phyloP scores from a whole-genome alignment of 495 filamentous ascomycete genomes.

The Tuber aestivum region DNA sequence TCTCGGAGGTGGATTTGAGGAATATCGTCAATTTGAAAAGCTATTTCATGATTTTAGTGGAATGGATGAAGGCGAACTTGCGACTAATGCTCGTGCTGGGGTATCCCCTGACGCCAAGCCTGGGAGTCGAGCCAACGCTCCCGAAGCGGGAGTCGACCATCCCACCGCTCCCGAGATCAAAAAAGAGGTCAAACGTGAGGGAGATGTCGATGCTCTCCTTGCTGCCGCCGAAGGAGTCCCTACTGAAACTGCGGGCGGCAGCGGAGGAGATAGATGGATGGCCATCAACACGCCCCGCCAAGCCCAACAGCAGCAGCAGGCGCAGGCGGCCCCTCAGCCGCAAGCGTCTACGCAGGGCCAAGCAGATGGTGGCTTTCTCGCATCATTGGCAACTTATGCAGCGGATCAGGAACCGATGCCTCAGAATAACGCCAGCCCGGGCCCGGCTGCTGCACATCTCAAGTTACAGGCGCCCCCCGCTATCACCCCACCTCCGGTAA shows the following conservation, averaged over 20 bases:
- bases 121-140: slow-evolving; percentile 33
- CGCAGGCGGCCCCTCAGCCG: slow-evolving; percentile 5
- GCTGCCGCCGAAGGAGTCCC: slow-evolving; percentile 22
- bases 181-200: slow-evolving; percentile 43
- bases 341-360: slow-evolving; percentile 15
- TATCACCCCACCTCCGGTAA: slow-evolving; percentile 47
- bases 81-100: slow-evolving; percentile 45
- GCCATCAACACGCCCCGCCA: slow-evolving; percentile 40
- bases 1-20: slow-evolving; percentile 60
- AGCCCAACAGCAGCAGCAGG: slow-evolving; percentile 21
- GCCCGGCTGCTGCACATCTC: slow-evolving; percentile 48
- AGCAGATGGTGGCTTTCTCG: slow-evolving; percentile 37
- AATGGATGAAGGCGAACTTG: slow-evolving; percentile 44
- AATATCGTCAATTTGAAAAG: slow-evolving; percentile 54
- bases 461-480: slow-evolving; percentile 46
- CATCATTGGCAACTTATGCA: slow-evolving; percentile 48
- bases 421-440: slow-evolving; percentile 43
- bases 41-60: slow-evolving; percentile 55
- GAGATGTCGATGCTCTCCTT: slow-evolving; percentile 32
- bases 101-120: slow-evolving; percentile 42
- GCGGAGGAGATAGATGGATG: slow-evolving; percentile 39
- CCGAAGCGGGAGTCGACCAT: slow-evolving; percentile 46
- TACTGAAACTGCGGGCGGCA: neutral
- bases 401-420: slow-evolving; percentile 43
- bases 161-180: slow-evolving; percentile 49